A percentile compares a stretch with the other conserved stretches of the same genome.
Evolutionary conservation across 148 eudicot genomes (phyloP).

Genomic region (Chenopodium suecicum): DNA sequence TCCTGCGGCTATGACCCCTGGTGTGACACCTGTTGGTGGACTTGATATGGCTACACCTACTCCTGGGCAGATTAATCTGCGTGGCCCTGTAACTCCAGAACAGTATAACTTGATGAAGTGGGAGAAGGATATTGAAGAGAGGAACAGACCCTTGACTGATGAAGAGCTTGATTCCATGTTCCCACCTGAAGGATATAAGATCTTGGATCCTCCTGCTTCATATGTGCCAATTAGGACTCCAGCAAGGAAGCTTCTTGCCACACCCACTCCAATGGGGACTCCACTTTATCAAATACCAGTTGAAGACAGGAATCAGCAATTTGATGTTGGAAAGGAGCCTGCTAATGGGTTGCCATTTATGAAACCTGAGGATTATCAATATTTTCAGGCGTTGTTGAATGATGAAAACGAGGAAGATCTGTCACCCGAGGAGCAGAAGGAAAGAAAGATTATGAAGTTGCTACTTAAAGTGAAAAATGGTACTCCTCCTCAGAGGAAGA

Average conservation of each 20-base stretch:
- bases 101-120: constrained; percentile 88
- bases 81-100: constrained; percentile 78
- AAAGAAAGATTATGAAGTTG: constrained; percentile 88
- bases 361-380: constrained; percentile 91
- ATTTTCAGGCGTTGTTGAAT: constrained; percentile 67
- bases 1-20: constrained; percentile 84
- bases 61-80: constrained; percentile 64
- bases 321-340: constrained; percentile 83
- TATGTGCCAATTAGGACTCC: constrained; percentile 94
- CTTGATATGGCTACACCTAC: constrained; percentile 81
- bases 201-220: constrained; percentile 88
- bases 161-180: constrained; percentile 96
- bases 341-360: constrained; percentile 81
- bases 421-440: constrained; percentile 90
- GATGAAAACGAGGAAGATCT: constrained; percentile 87
- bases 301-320: constrained; percentile 84
- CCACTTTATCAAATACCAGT: constrained; percentile 82
- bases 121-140: constrained; percentile 96
- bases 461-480: constrained; percentile 94
- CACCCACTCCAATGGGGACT: constrained; percentile 84
- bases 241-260: constrained; percentile 94
- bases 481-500: constrained; percentile 95
- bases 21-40: constrained; percentile 85
- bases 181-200: constrained; percentile 83
- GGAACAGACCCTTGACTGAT: constrained; percentile 89